Percentiles rank a stretch among this genome's conserved stretches.
Conservation (phyloP, 352 stramenopile genomes). For the Halophytophthora polymorphica region DNA sequence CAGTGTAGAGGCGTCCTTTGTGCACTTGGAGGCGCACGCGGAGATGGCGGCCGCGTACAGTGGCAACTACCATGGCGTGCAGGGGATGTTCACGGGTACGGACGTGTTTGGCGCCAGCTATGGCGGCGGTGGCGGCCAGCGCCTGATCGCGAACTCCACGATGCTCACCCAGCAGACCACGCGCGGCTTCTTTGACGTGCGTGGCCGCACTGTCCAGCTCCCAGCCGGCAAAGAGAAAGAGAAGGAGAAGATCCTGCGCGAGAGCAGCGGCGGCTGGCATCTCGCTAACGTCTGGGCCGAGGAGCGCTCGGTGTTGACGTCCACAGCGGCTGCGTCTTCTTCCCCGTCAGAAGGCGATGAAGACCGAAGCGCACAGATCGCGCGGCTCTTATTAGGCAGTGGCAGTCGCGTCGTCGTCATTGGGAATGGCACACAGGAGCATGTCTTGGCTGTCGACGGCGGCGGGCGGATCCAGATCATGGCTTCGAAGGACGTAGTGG, state of each 20-base stretch:
- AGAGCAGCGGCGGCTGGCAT: slow-evolving; percentile 50
- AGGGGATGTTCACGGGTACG: slow-evolving; percentile 36
- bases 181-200: slow-evolving; percentile 52
- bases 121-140: slow-evolving; percentile 47
- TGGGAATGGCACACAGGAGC: slow-evolving; percentile 5
- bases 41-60: slow-evolving; percentile 35
- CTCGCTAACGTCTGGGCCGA: slow-evolving; percentile 46
- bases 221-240: slow-evolving; percentile 20
- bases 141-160: slow-evolving; percentile 33
- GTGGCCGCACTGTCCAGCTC: slow-evolving; percentile 21
- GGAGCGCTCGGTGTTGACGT: slow-evolving; percentile 24
- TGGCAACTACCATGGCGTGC: slow-evolving; percentile 19
- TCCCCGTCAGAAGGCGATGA: slow-evolving; percentile 4
- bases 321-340: slow-evolving; percentile 12
- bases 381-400: slow-evolving; percentile 48
- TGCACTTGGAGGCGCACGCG: slow-evolving; percentile 46
- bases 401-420: slow-evolving; percentile 23
- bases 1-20: slow-evolving; percentile 57
- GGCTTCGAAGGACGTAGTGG: slow-evolving; percentile 63
- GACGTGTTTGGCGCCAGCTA: slow-evolving; percentile 49
- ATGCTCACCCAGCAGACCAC: slow-evolving; percentile 33
- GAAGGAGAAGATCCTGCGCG: slow-evolving; percentile 28
- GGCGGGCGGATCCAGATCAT: slow-evolving; percentile 63
- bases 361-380: slow-evolving; percentile 25
- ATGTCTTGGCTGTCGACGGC: slow-evolving; percentile 24